Evolutionary conservation across 257 asterid species (phyloP).

Genomic region (Perilla frutescens): DNA sequence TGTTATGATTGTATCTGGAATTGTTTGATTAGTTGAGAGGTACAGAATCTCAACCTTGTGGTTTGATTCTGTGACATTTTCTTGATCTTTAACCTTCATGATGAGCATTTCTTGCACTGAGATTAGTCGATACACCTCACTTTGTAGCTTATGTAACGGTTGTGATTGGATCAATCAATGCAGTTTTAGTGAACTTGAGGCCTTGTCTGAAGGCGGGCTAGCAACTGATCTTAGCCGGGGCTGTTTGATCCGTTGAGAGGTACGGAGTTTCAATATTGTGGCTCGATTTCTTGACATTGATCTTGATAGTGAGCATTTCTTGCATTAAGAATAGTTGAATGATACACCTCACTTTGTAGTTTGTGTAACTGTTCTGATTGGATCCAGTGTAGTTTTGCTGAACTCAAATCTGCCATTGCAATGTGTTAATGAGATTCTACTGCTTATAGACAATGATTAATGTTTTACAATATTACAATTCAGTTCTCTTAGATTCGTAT

Average conservation of each 20-base stretch:
- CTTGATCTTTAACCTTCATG: not conserved
- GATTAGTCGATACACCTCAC: constrained; percentile 11
- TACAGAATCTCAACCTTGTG: not conserved
- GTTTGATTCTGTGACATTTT: not conserved
- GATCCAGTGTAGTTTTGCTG: constrained; percentile 14
- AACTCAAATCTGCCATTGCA: constrained; percentile 24
- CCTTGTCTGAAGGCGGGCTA: too few relatives aligned
- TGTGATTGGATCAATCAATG: constrained; percentile 19
- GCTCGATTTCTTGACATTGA: not conserved
- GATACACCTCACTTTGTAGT: constrained; percentile 30
- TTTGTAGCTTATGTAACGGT: constrained; percentile 30
- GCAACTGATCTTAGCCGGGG: not conserved
- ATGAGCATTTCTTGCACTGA: not conserved
- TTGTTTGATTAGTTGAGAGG: not conserved
- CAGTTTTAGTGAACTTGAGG: not conserved
- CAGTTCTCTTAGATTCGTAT: not conserved
- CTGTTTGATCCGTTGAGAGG: not conserved
- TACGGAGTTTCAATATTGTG: not conserved
- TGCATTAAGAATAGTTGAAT: constrained; percentile 18
- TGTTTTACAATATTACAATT: not conserved
- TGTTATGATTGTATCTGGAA: constrained; percentile 13
- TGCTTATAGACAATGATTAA: constrained; percentile 1
- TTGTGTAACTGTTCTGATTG: constrained; percentile 34
- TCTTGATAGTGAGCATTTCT: constrained; percentile 21
- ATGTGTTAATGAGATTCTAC: not conserved